phyloP scores from a whole-genome alignment of 2,329 filamentous ascomycete genomes.

The Claviceps fusiformis region DNA sequence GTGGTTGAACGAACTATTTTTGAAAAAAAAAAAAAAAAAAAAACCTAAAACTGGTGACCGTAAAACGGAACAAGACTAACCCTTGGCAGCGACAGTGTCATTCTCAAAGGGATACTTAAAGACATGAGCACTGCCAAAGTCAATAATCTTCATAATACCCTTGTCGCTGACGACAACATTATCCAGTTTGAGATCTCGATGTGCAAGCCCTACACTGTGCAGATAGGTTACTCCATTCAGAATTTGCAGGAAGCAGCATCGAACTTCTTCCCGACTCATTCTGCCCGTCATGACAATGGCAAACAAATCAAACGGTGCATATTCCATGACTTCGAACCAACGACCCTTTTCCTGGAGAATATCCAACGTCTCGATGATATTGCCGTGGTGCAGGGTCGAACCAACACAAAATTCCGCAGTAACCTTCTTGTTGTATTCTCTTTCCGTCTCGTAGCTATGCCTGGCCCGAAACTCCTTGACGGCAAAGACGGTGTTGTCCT shows the following conservation, averaged over 20 bases:
- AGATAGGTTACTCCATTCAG: constrained; percentile 88
- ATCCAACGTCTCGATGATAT: constrained; percentile 95
- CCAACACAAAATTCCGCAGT: constrained; percentile 98
- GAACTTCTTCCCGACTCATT: constrained; percentile 84
- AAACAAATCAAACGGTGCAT: constrained; percentile 89
- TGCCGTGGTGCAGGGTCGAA: constrained; percentile 91
- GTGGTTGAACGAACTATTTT: too few species aligned
- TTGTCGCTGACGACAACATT: constrained; percentile 95
- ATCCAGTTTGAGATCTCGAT: constrained; percentile 90
- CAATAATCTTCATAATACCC: constrained; percentile 98
- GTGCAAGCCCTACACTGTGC: constrained; percentile 87
- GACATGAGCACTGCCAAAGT: constrained; percentile 94
- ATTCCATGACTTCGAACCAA: constrained; percentile 99
- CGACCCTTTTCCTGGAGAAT: constrained; percentile 87
- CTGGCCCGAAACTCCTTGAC: constrained; percentile 93
- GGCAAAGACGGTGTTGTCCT: constrained; percentile 86
- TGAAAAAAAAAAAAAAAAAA: too few species aligned
- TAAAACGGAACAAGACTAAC: constrained; percentile 11
- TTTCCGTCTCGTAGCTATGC: constrained; percentile 85
- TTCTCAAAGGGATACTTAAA: constrained; percentile 96
- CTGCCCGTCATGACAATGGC: constrained; percentile 98
- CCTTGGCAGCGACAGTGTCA: constrained; percentile 29
- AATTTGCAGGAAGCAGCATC: constrained; percentile 87
- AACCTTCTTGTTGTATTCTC: constrained; percentile 95
- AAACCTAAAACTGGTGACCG: too few species aligned